Percentiles rank a stretch among this genome's conserved stretches.
These are phyloP conservation scores for Solanum bukasovii DNA, from an alignment of 257 asterid species.

Conservation along the genomic window DNA sequence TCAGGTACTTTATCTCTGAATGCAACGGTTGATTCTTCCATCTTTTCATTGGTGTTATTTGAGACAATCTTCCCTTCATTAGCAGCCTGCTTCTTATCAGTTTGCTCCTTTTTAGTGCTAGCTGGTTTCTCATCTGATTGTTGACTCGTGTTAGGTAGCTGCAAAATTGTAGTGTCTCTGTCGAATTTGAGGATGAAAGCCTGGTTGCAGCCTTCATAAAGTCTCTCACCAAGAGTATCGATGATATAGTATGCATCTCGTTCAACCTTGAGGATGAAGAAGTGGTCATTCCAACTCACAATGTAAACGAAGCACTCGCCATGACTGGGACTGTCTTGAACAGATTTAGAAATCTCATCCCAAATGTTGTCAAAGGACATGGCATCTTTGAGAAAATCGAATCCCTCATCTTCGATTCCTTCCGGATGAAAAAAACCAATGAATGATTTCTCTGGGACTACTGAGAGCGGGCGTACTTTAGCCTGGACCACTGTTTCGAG, in stretches of 20 bases:
- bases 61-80: constrained; percentile 1
- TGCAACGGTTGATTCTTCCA: constrained; percentile 16
- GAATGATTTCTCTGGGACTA: constrained; percentile 58
- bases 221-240: constrained; percentile 85
- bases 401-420: constrained; percentile 44
- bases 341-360: constrained; percentile 49
- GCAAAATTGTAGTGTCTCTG: constrained; percentile 35
- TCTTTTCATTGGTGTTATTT: neutral
- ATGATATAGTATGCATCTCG: constrained; percentile 55
- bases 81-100: constrained; percentile 7
- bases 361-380: constrained; percentile 82
- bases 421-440: constrained; percentile 73
- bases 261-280: constrained; percentile 64
- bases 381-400: constrained; percentile 58
- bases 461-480: constrained; percentile 45
- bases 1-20: constrained; percentile 14
- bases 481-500: constrained; percentile 74
- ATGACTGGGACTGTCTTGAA: constrained; percentile 1
- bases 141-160: constrained; percentile 11
- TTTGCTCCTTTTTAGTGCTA: constrained; percentile 2
- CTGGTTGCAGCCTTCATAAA: constrained; percentile 73
- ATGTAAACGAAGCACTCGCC: constrained; percentile 33
- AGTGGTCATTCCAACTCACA: constrained; percentile 87
- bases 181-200: constrained; percentile 75
- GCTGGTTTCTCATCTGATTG: constrained; percentile 16